Base-by-base conservation (phyloP, 139 green algal species). In the Marvania coccoides region DNA sequence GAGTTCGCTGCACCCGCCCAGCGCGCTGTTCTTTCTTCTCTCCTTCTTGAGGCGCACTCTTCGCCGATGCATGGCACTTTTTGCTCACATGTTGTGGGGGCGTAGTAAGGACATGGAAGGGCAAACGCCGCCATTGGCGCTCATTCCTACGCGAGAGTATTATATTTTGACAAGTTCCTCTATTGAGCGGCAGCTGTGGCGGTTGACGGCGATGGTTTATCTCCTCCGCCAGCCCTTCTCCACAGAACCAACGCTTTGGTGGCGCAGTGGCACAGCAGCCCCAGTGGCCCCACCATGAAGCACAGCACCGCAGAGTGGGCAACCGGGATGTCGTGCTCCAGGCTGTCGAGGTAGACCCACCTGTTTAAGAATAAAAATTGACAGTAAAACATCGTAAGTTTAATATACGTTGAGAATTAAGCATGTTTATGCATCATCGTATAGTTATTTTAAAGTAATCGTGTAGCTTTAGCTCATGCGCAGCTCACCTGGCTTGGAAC, bases 281-380 rank as follows among this genome's bases (percentile, higher is more conserved):
- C 89, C 23, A 88, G 66, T 14, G 89, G 89, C 9, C 87, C 90
- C 53, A 93, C 88, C 88, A 96, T 95, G 72, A 95, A 92, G 70
- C 89, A 96, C 30, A 96, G 79, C 29, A 89, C 65, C 23, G 92
- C 42, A 6, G 79, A 88, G 70, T 95, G 87, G 1, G 46, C 47
- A 6, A 74, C 85, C 23, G 72, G 60, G n/a, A 95, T 40, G 9
- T 71, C 66, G 0, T 62, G 37, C 15, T 65, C 61, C n/a, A 91
- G 63, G 8, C 81, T 81, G 46, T 96, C 88, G 47, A 91, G 48
- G 46, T 81, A 85, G 12, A 95, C 78, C 40, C 78, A 70, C 69
- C 85, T 90, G 79, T 62, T 65, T 2, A 15, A n/a, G 53, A 58
- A 54, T 24, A 6, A 37, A 12, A 65, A n/a, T n/a, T n/a, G n/a